Conservation (phyloP, 2,329 filamentous ascomycete species). For the Penicillium sp. region DNA sequence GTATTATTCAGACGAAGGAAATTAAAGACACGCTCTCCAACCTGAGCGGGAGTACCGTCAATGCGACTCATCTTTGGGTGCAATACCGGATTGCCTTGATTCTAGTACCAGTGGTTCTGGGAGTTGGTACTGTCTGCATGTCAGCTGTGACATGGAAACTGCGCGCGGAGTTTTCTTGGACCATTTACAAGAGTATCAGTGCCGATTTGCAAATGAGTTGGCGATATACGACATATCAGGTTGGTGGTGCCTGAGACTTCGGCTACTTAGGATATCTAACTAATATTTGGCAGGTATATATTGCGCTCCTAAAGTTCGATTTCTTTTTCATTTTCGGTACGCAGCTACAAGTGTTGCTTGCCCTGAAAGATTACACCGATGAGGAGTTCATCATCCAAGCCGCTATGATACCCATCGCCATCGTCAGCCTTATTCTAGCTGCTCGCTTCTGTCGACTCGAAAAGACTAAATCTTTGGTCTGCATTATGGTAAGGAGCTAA, state of each 20-base stretch:
- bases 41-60: neutral
- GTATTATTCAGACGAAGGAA: slow-evolving; percentile 17
- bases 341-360: slow-evolving; percentile 20
- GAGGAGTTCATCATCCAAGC: slow-evolving; percentile 16
- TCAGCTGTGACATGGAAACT: slow-evolving; percentile 20
- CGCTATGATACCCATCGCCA: slow-evolving; percentile 16
- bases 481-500: slow-evolving; percentile 10
- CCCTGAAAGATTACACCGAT: slow-evolving; percentile 5
- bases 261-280: neutral
- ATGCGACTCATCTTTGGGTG: slow-evolving; percentile 4
- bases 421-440: slow-evolving; percentile 10
- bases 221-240: slow-evolving; percentile 20
- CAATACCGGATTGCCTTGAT: slow-evolving; percentile 15
- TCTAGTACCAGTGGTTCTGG: slow-evolving; percentile 18
- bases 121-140: slow-evolving; percentile 13
- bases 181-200: slow-evolving; percentile 23
- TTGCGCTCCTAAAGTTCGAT: slow-evolving; percentile 21
- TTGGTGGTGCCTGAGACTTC: neutral
- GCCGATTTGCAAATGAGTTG: slow-evolving; percentile 23
- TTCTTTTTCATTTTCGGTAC: slow-evolving; percentile 24
- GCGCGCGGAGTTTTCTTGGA: slow-evolving; percentile 21
- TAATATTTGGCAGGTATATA: slow-evolving; percentile 13
- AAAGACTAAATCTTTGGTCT: slow-evolving; percentile 16
- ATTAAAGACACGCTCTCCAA: slow-evolving; percentile 11
- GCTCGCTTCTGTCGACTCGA: slow-evolving; percentile 20